Conservation (phyloP, 2,329 filamentous ascomycete species). For the Orbilia ellipsospora region DNA sequence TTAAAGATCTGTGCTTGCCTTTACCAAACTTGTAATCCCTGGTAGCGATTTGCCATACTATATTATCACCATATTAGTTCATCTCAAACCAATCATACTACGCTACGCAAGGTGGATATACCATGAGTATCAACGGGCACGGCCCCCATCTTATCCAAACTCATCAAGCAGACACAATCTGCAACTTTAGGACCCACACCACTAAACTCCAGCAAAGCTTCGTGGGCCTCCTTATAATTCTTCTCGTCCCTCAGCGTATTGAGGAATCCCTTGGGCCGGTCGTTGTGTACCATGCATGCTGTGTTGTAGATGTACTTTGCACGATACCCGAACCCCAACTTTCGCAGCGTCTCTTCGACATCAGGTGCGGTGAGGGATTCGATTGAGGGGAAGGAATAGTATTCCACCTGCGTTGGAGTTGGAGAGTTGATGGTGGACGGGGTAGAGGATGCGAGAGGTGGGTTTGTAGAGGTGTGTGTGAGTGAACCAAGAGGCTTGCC, state of each 20-base stretch:
- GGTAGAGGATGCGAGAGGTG: constrained; percentile 17
- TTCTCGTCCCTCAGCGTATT: constrained; percentile 76
- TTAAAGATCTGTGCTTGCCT: constrained; percentile 84
- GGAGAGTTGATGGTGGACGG: constrained; percentile 27
- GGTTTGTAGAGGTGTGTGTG: constrained; percentile 30
- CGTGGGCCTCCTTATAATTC: constrained; percentile 83
- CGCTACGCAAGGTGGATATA: constrained; percentile 62
- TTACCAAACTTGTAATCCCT: constrained; percentile 93
- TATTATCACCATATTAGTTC: constrained; percentile 20
- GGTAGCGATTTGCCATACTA: constrained; percentile 96
- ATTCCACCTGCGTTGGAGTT: constrained; percentile 70
- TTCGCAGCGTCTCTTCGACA: constrained; percentile 83
- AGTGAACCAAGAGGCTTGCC: constrained; percentile 67
- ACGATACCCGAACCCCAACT: constrained; percentile 91
- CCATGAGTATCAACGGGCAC: constrained; percentile 95
- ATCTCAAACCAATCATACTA: too few species aligned
- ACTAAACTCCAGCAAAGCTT: constrained; percentile 79
- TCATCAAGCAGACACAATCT: constrained; percentile 96
- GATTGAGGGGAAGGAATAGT: constrained; percentile 88
- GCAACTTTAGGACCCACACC: constrained; percentile 97
- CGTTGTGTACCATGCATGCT: constrained; percentile 76
- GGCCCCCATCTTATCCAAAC: constrained; percentile 91
- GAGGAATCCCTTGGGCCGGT: constrained; percentile 79
- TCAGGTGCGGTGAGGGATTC: constrained; percentile 75
- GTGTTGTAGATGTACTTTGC: constrained; percentile 93